Conservation (phyloP, 1,284 basidiomycete species). For the Tilletia indica region DNA sequence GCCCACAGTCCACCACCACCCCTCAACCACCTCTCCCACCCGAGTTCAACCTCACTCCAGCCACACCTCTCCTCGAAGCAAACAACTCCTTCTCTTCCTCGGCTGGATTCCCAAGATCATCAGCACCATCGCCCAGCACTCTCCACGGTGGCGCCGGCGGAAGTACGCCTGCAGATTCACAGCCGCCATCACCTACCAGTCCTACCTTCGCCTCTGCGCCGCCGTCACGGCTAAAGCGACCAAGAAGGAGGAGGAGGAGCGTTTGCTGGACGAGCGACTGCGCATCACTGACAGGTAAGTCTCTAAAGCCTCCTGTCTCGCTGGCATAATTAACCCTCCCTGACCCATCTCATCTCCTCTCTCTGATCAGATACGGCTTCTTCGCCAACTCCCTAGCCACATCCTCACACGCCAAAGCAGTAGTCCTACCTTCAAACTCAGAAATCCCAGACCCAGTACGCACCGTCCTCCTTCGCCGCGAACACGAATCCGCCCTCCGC, state of each 20-base stretch:
- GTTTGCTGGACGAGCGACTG: conserved; percentile 29
- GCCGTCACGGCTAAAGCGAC: not conserved
- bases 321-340: not conserved
- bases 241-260: conserved; percentile 21
- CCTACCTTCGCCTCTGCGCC: not conserved
- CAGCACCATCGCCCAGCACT: too few relatives aligned
- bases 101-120: too few relatives aligned
- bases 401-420: conserved; percentile 13
- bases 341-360: not conserved
- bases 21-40: not conserved
- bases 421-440: not conserved
- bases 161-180: too few relatives aligned
- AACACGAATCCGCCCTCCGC: conserved; percentile 18
- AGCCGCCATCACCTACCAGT: too few relatives aligned
- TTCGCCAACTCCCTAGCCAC: conserved; percentile 17
- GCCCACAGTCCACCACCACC: not conserved
- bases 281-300: conserved; percentile 37
- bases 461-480: not conserved
- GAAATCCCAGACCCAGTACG: not conserved
- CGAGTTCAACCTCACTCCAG: conserved; percentile 8
- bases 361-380: conserved; percentile 21
- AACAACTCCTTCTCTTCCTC: not conserved
- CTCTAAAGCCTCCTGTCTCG: not conserved
- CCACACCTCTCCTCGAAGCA: not conserved
- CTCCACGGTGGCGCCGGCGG: too few relatives aligned